A percentile compares a stretch with the other conserved stretches of the same genome.
Conservation (phyloP, 2,329 filamentous ascomycete species). For the Colletotrichum tanaceti region DNA sequence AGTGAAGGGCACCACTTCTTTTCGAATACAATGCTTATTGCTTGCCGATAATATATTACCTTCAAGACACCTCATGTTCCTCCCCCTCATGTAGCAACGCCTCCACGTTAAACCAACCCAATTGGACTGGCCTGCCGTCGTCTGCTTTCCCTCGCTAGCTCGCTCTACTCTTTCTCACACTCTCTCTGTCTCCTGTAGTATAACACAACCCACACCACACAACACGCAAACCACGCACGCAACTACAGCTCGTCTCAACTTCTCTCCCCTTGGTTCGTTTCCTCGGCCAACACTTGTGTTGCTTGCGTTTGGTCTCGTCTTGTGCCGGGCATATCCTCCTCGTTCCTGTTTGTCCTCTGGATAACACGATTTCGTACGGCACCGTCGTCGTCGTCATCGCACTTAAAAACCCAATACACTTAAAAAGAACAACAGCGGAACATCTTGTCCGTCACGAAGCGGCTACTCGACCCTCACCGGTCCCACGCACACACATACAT, state of each 20-base stretch:
- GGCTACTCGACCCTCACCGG: slow-evolving; percentile 17
- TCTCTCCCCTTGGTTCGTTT: slow-evolving; percentile 36
- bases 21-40: slow-evolving; percentile 40
- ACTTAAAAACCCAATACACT: slow-evolving; percentile 3
- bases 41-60: slow-evolving; percentile 43
- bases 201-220: slow-evolving; percentile 31
- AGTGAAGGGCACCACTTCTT: slow-evolving; percentile 40
- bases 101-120: slow-evolving; percentile 39
- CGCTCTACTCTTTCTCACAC: too few relatives aligned
- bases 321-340: slow-evolving; percentile 11
- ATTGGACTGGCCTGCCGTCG: slow-evolving; percentile 34
- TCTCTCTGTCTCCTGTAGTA: slow-evolving; percentile 16
- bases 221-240: slow-evolving; percentile 11
- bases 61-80: slow-evolving; percentile 42
- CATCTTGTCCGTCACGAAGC: slow-evolving; percentile 2
- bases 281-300: slow-evolving; percentile 16
- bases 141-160: slow-evolving; percentile 13
- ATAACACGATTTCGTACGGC: background rate
- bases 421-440: background rate
- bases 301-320: slow-evolving; percentile 28
- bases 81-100: slow-evolving; percentile 36
- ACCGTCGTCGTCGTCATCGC: slow-evolving; percentile 22
- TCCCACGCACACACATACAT: background rate
- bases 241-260: slow-evolving; percentile 36
- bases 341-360: slow-evolving; percentile 22